These are phyloP conservation scores for Curvularia sp. DNA, from an alignment of 2,329 filamentous ascomycete species.

Conservation along the genomic window DNA sequence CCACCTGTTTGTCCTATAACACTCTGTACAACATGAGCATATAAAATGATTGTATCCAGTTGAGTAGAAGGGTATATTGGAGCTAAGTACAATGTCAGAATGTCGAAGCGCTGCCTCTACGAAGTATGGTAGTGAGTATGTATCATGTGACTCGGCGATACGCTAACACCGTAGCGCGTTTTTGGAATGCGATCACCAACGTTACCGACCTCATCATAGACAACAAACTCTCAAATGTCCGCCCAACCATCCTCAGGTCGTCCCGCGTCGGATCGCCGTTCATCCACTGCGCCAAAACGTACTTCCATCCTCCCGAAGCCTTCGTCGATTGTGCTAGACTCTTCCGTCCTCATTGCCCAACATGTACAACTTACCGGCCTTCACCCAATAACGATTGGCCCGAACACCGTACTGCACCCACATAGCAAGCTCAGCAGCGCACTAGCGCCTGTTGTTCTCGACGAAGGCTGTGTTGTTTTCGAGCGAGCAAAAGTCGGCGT, in stretches of 20 bases:
- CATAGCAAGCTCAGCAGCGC: slow-evolving; percentile 64
- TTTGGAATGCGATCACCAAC: background rate
- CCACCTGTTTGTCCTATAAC: background rate
- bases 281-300: slow-evolving; percentile 45
- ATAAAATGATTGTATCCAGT: too few species aligned
- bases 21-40: background rate
- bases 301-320: slow-evolving; percentile 50
- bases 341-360: slow-evolving; percentile 56
- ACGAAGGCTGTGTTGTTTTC: slow-evolving; percentile 72
- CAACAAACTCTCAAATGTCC: slow-evolving; percentile 25
- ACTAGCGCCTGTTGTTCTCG: slow-evolving; percentile 53
- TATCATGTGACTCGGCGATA: slow-evolving; percentile 16
- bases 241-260: slow-evolving; percentile 29
- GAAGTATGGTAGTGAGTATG: too few species aligned
- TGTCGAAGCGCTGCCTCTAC: background rate
- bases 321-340: slow-evolving; percentile 52
- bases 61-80: background rate
- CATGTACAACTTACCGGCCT: slow-evolving; percentile 67
- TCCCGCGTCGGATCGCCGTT: slow-evolving; percentile 34
- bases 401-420: slow-evolving; percentile 84
- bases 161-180: slow-evolving; percentile 16
- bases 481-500: slow-evolving; percentile 63
- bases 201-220: background rate
- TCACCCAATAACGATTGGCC: slow-evolving; percentile 78
- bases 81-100: background rate